Conservation (phyloP, 352 stramenopile genomes). For the Bremia lactucae region DNA sequence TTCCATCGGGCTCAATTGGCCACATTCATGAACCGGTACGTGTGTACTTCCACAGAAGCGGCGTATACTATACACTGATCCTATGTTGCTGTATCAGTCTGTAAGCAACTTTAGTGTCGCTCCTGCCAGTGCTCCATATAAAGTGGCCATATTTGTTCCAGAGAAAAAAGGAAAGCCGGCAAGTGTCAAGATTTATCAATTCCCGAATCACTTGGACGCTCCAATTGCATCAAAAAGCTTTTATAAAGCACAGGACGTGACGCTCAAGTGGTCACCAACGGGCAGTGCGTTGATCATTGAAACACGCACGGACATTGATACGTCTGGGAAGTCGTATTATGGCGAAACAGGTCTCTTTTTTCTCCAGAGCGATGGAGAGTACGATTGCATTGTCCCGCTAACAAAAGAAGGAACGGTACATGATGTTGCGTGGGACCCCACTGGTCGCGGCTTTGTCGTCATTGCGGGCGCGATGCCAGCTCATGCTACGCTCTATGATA, state of each 20-base stretch:
- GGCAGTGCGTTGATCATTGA: slow-evolving; percentile 83
- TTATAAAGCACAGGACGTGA: slow-evolving; percentile 87
- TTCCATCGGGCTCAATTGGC: slow-evolving; percentile 44
- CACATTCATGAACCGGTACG: slow-evolving; percentile 64
- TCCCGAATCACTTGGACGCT: slow-evolving; percentile 45
- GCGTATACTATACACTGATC: background rate
- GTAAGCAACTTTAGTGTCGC: slow-evolving; percentile 79
- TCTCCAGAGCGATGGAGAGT: slow-evolving; percentile 85
- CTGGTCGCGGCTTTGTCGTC: slow-evolving; percentile 88
- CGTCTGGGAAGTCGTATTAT: slow-evolving; percentile 94
- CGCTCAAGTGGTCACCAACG: slow-evolving; percentile 84
- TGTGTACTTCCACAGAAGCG: background rate
- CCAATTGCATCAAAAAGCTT: slow-evolving; percentile 80
- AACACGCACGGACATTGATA: slow-evolving; percentile 88
- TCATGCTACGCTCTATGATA: slow-evolving; percentile 93
- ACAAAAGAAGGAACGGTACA: slow-evolving; percentile 89
- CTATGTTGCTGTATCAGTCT: slow-evolving; percentile 36
- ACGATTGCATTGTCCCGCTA: slow-evolving; percentile 85
- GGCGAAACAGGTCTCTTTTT: slow-evolving; percentile 94
- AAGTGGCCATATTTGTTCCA: slow-evolving; percentile 78
- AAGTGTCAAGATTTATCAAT: slow-evolving; percentile 78
- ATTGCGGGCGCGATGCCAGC: slow-evolving; percentile 92
- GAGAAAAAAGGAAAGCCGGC: slow-evolving; percentile 86
- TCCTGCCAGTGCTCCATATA: slow-evolving; percentile 65
- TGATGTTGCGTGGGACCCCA: slow-evolving; percentile 92